phyloP scores from a whole-genome alignment of 441 rosid species.

The Euphorbia schlechtendalii region DNA sequence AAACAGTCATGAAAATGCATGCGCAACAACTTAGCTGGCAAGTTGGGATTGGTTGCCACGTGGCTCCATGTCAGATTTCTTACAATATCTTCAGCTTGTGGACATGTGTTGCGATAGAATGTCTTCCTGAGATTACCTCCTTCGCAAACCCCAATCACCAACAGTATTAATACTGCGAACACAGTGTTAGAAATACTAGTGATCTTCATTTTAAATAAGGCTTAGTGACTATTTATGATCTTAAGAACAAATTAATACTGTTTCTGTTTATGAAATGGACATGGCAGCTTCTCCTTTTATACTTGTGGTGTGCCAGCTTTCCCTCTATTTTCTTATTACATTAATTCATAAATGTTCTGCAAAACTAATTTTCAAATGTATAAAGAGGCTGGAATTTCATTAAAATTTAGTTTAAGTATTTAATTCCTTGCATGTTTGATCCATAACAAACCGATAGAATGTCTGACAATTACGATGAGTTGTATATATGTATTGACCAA shows the following conservation, averaged over 20 bases:
- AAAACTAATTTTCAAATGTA: too few species aligned
- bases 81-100: conserved; percentile 19
- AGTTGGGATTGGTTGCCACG: conserved; percentile 18
- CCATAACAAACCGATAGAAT: too few species aligned
- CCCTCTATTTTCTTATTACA: background rate
- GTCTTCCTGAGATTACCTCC: conserved; percentile 12
- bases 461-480: too few species aligned
- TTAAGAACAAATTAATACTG: background rate
- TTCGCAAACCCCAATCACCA: conserved; percentile 5
- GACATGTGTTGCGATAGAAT: conserved; percentile 10
- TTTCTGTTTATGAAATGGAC: background rate
- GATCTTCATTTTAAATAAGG: background rate
- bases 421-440: too few species aligned
- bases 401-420: too few species aligned
- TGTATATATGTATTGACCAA: too few species aligned
- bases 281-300: conserved; percentile 1
- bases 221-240: background rate
- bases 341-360: too few species aligned
- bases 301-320: conserved; percentile 4
- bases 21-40: conserved; percentile 47
- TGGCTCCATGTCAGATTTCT: conserved; percentile 25
- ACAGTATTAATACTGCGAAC: background rate
- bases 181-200: background rate
- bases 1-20: conserved; percentile 52
- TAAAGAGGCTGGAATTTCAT: too few species aligned